Conservation (phyloP, 768 basidiomycete genomes). For the Exsudoporus frostii region DNA sequence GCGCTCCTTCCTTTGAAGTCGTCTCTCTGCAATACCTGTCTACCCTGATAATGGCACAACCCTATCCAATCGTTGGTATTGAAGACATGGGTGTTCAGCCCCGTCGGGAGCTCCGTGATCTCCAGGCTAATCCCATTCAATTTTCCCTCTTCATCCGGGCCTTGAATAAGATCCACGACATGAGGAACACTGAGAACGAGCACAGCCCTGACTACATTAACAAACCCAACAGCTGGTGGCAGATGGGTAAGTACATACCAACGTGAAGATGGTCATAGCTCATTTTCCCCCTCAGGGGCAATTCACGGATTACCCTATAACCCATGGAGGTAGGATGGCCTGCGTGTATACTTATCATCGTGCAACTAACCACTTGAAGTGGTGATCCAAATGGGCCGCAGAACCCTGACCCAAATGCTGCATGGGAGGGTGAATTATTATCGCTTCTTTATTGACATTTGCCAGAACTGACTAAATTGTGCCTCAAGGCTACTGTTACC, state of each 20-base stretch:
- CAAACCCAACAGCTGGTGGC: conserved; percentile 22
- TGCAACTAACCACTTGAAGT: conserved; percentile 1
- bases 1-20: not conserved
- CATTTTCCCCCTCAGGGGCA: conserved; percentile 1
- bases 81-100: conserved; percentile 2
- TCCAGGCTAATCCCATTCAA: conserved; percentile 7
- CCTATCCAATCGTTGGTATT: conserved; percentile 8
- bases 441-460: not conserved
- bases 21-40: not conserved
- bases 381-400: conserved; percentile 17
- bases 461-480: not conserved
- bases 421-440: conserved; percentile 6
- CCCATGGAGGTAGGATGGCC: conserved; percentile 6
- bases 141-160: conserved; percentile 21
- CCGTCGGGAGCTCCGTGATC: conserved; percentile 18
- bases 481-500: conserved; percentile 19
- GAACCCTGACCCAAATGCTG: not conserved
- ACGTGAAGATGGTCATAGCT: not conserved
- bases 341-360: no score
- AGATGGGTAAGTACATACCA: conserved; percentile 8
- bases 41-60: conserved; percentile 7
- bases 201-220: conserved; percentile 5
- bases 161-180: conserved; percentile 1
- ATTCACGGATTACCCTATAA: conserved; percentile 20
- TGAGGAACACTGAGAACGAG: not conserved